Base-by-base conservation (phyloP, 352 stramenopile species). In the Thraustochytrium sp. region DNA sequence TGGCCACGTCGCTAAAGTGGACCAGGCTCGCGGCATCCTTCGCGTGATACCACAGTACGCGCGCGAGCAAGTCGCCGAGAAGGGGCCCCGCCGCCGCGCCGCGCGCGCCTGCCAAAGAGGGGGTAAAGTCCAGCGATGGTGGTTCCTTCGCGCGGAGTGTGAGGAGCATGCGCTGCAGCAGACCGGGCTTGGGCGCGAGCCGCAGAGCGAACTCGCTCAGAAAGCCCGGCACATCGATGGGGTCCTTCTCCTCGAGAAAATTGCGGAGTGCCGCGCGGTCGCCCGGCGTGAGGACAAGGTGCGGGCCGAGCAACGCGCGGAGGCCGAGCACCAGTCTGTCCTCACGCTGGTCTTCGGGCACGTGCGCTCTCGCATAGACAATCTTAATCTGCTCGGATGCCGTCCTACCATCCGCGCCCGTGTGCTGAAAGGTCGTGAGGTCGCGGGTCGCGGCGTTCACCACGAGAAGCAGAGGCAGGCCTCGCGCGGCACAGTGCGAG, bases 171-270 rank as follows among this genome's bases (percentile, higher is more conserved):
- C 65, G 65, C 11, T 77, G 65, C 23, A 77, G 36, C 38, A 77
- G 65, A 36, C 26, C 11, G 26, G 46, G 40, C 65, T 77, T 23
- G 11, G 65, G 13, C 23, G 65, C 18, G 26, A 77, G 65, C 9
- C 65, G 65, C 46, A 77, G 65, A 77, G 65, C 65, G 26, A 77
- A 77, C 26, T 77, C 65, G 34, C 65, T 77, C 8, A 77, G 65
- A 77, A 77, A 77, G 0, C 11, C 1, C 68, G 65, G 65, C 8
- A 77, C 40, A 36, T 38, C 64, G 13, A 29, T 36, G 26, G 65
- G 23, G 0, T 77, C 65, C 13, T 61, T 36, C 0, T 77, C 65
- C 65, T 76, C 48, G 65, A 77, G 38, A 36, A 77, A 77, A 21
- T 11, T 29, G 1, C 11, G 44, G 63, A 76, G 63, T 31, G 63